These are phyloP conservation scores for Ramaria sp. DNA, from an alignment of 768 basidiomycete genomes.

Conservation along the genomic window DNA sequence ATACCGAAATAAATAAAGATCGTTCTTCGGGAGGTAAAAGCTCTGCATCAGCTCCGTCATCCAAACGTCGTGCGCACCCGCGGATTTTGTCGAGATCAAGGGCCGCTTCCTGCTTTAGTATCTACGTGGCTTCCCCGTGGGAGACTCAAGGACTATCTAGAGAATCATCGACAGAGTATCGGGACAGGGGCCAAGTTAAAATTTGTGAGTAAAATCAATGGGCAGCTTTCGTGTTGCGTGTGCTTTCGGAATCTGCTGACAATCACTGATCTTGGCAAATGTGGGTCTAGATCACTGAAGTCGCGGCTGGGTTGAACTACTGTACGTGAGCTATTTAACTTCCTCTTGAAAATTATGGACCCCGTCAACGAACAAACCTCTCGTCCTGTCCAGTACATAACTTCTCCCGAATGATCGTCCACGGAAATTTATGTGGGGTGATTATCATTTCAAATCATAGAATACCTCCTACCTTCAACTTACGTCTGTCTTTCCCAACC, in stretches of 20 bases:
- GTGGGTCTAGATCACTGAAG: slow-evolving; percentile 1
- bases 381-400: slow-evolving; percentile 2
- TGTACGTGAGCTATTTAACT: not conserved
- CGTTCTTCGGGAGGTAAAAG: not conserved
- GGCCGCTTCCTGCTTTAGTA: slow-evolving; percentile 1
- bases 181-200: not conserved
- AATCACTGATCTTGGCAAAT: not conserved
- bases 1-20: not conserved
- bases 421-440: slow-evolving; percentile 2
- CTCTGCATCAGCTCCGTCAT: slow-evolving; percentile 6
- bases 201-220: not conserved
- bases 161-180: not conserved
- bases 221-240: too few species aligned
- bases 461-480: not conserved
- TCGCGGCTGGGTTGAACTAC: slow-evolving; percentile 3
- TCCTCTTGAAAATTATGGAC: too few species aligned
- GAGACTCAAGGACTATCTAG: slow-evolving; percentile 1
- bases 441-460: not conserved
- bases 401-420: not conserved
- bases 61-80: slow-evolving; percentile 6
- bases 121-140: slow-evolving; percentile 3
- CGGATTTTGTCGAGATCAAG: slow-evolving; percentile 1
- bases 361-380: not conserved
- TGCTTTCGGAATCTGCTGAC: too few species aligned
- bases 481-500: too few species aligned